Percentiles rank a stretch among this genome's conserved stretches.
Evolutionary conservation across 495 filamentous ascomycete species (phyloP).

Genomic region (Friedmanniomyces endolithicus): DNA sequence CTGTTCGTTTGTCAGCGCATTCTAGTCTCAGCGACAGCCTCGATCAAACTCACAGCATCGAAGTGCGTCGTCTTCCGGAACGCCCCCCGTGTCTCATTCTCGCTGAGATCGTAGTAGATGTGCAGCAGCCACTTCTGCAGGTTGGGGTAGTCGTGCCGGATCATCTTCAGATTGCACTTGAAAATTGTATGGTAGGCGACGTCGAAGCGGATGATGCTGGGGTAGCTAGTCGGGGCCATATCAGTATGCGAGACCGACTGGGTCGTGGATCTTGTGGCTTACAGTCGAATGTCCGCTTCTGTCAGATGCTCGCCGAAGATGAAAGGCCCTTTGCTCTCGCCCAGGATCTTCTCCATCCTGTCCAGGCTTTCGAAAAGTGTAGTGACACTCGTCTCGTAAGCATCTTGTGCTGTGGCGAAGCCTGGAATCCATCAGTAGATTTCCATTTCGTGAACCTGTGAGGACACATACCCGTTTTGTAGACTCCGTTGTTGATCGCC

Average conservation of each 20-base stretch:
- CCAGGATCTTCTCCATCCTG: slow-evolving; percentile 38
- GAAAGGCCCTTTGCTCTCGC: slow-evolving; percentile 27
- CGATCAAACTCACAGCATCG: slow-evolving; percentile 34
- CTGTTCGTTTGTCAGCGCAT: slow-evolving; percentile 3
- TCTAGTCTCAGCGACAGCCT: background rate
- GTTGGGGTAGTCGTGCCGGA: slow-evolving; percentile 55
- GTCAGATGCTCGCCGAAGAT: slow-evolving; percentile 53
- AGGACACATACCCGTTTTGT: slow-evolving; percentile 34
- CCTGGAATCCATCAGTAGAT: slow-evolving; percentile 28
- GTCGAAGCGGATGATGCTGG: slow-evolving; percentile 56
- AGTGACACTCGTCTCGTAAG: slow-evolving; percentile 48
- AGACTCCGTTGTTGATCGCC: slow-evolving; percentile 60
- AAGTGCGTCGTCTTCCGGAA: slow-evolving; percentile 63
- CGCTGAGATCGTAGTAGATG: slow-evolving; percentile 56
- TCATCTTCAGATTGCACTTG: slow-evolving; percentile 58
- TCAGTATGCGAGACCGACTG: background rate
- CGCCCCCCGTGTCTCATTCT: slow-evolving; percentile 37
- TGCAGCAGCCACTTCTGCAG: slow-evolving; percentile 57
- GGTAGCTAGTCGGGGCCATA: slow-evolving; percentile 22
- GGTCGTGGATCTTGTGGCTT: background rate
- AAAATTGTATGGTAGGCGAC: slow-evolving; percentile 56
- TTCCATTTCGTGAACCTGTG: background rate
- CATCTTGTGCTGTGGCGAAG: slow-evolving; percentile 52
- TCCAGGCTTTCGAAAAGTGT: slow-evolving; percentile 53
- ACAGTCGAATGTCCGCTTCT: slow-evolving; percentile 55